Evolutionary conservation across 345 rosid genomes (phyloP).

Genomic region (Schrenkiella parvula): DNA sequence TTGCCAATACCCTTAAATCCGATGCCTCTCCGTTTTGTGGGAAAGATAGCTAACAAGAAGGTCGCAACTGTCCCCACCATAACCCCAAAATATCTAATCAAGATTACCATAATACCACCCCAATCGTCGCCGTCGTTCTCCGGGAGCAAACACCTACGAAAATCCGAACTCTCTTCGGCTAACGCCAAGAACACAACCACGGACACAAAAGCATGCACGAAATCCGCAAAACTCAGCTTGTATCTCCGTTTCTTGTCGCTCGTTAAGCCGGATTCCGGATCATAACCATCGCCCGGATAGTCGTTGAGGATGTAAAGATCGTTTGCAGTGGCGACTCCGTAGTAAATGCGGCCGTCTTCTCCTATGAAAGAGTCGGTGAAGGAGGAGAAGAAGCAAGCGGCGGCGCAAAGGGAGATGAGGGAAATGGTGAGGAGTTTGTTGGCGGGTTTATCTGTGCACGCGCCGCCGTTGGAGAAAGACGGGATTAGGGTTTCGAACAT

Average conservation of each 20-base stretch:
- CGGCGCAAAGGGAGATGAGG: slow-evolving; percentile 27
- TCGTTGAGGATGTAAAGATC: slow-evolving; percentile 41
- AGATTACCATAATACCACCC: slow-evolving; percentile 6
- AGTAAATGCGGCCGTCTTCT: slow-evolving; percentile 33
- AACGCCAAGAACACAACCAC: slow-evolving; percentile 47
- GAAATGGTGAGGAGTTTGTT: slow-evolving; percentile 38
- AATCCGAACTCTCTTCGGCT: slow-evolving; percentile 40
- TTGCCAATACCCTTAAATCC: slow-evolving; percentile 27
- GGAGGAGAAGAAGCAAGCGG: slow-evolving; percentile 43
- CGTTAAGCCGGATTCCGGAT: background rate
- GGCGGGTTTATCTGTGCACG: slow-evolving; percentile 13
- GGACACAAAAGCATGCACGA: slow-evolving; percentile 46
- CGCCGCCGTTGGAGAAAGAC: slow-evolving; percentile 47
- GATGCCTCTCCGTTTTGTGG: slow-evolving; percentile 52
- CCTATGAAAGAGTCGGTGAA: slow-evolving; percentile 51
- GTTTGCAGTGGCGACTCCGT: slow-evolving; percentile 40
- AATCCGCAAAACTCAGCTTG: slow-evolving; percentile 34
- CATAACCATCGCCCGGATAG: background rate
- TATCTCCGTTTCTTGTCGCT: background rate
- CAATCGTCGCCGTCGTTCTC: background rate
- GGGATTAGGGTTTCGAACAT: slow-evolving; percentile 43
- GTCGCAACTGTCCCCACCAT: slow-evolving; percentile 38
- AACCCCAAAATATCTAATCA: slow-evolving; percentile 36
- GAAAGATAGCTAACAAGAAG: slow-evolving; percentile 47
- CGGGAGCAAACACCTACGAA: slow-evolving; percentile 37